A percentile compares a stretch with the other conserved stretches of the same genome.
phyloP scores from a whole-genome alignment of 2,329 filamentous ascomycete species.

The Arachnomyces sp. region DNA sequence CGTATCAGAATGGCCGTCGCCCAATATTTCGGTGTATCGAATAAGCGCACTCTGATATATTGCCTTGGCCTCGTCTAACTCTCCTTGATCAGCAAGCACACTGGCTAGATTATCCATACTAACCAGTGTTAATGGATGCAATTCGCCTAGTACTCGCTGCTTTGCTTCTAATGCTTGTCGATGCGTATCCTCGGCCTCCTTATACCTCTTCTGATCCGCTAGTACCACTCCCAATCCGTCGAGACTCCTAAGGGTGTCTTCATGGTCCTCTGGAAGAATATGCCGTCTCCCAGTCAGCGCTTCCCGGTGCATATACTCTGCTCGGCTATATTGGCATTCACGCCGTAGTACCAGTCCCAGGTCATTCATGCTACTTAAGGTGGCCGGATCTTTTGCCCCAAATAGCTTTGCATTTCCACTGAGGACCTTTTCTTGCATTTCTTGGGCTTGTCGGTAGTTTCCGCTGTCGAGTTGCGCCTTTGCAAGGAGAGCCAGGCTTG shows the following conservation, averaged over 20 bases:
- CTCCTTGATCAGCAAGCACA: slow-evolving; percentile 8
- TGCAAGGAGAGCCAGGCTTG: too few relatives aligned
- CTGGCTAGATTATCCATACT: slow-evolving; percentile 13
- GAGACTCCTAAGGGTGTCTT: slow-evolving; percentile 13
- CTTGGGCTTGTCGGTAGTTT: too few relatives aligned
- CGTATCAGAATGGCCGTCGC: too few relatives aligned
- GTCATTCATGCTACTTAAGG: not conserved
- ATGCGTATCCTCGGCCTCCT: slow-evolving; percentile 11
- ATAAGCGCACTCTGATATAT: too few relatives aligned
- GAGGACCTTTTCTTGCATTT: too few relatives aligned
- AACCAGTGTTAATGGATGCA: slow-evolving; percentile 14
- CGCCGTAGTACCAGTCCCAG: too few relatives aligned
- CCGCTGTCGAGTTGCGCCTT: too few relatives aligned
- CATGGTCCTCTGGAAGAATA: slow-evolving; percentile 12
- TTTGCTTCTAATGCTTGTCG: slow-evolving; percentile 3
- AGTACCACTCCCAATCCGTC: slow-evolving; percentile 12
- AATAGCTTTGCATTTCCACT: too few relatives aligned
- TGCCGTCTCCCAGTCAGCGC: too few relatives aligned
- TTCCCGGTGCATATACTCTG: too few relatives aligned
- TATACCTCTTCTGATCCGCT: slow-evolving; percentile 7
- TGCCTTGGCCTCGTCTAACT: slow-evolving; percentile 11
- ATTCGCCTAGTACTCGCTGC: slow-evolving; percentile 8
- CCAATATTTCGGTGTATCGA: too few relatives aligned
- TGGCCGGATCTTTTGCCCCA: not conserved
- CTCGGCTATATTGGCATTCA: slow-evolving; percentile 3